Base-by-base conservation (phyloP, 768 basidiomycete genomes). In the Phaffia australis region DNA sequence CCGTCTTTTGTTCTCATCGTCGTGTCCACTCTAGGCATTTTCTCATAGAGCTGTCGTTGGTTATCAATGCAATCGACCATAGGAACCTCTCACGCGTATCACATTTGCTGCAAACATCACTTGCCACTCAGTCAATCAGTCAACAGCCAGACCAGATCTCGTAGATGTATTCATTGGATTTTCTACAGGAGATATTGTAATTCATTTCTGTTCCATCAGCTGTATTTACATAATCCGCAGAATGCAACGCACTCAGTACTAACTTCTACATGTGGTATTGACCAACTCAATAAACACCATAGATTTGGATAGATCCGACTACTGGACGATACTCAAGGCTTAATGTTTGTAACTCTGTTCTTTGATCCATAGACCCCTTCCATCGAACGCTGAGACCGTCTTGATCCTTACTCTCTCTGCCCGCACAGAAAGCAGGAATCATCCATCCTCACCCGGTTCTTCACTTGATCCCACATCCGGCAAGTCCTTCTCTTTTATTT, bases 41-140 rank as follows among this genome's bases (percentile, higher is more conserved):
- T 35, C 2, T 16, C 1, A 32, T 50, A 54, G 30, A 35, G 19
- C 16, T 35, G 30, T 30, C 21, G 52, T 15, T 19, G 30, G 23
- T 23, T 29, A n/a, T 29, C 7, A 5, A 7, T 25, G 54, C 54
- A 25, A 25, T 16, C 15, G 18, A 19, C 27, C 30, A 29, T 71
- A 94, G 90, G 94, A 98, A 76, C 85, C 91, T 30, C 80, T 95
- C 30, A 83, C 87, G 50, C 82, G 87, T 65, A 84, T 97, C 63
- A 85, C 85, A 23, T 97, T 97, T 77, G 84, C 87, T 56, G 83
- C 86, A 18, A 82, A 86, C 71, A 91, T 90, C 5, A 95, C 93
- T 1, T 93, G 91, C 74, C 89, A 94, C 75, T 86, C 90, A 72
- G 84, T 94, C 35, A 94, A 95, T 71, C 75, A 80, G 6, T 76